Base-by-base conservation (phyloP, 2,329 filamentous ascomycete species). In the Didymella pomorum region DNA sequence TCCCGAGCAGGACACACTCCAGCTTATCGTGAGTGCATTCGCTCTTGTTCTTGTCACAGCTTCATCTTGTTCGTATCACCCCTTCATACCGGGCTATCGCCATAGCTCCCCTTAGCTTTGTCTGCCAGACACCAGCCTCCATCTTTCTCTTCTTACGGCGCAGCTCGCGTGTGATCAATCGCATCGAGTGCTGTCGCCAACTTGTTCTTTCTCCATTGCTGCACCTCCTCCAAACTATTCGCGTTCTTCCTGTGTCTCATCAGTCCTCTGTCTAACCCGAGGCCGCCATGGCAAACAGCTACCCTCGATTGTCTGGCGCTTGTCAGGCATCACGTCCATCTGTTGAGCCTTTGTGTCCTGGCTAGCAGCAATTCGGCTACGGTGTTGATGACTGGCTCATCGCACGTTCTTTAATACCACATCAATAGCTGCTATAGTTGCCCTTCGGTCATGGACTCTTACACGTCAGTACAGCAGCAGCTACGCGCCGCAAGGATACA, bases 241-340 rank as follows among this genome's bases (percentile, higher is more conserved):
- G 60, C 66, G 56, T 67, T 69, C 62, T 58, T 68, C 63, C 69
- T 62, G 68, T 71, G 64, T 61, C 65, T 74, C 66, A 60, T 67
- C 70, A 72, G 71, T 74, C 66, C 72, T 64, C 70, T 68, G 65
- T 78, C 76, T 78, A 73, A 78, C 76, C 58, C 71, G 71, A 70
- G 63, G 74, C 71, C 75, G 67, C 74, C 64, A 72, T 76, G 76
- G 77, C 76, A 78, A 78, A 78, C 75, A 79, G 76, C 73, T 75
- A 65, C 65, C 57, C 53, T 53, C 70, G 62, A 71, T 73, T 73
- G 71, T 67, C 67, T 61, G 35, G 63, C 67, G 62, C 63, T 64
- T 59, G 41, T 58, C 58, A 58, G 59, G 59, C 63, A 57, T 62
- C 61, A 64, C 65, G 52, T 65, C 69, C 66, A 67, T 64, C 65